Conservation (phyloP, 179 eudicot genomes). For the Patellifolia procumbens region DNA sequence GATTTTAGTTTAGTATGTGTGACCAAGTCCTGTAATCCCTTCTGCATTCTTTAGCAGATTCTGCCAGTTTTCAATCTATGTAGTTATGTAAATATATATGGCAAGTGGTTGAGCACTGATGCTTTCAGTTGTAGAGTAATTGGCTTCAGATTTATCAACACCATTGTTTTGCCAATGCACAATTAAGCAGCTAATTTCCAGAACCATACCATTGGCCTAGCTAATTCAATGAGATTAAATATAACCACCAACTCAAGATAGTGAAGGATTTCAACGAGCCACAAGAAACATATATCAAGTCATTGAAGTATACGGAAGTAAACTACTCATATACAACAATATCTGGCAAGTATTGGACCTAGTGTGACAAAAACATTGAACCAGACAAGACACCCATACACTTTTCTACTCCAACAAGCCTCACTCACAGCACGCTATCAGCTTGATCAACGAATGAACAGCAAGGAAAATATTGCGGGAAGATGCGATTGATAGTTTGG, state of each 20-base stretch:
- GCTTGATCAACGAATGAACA: too few species aligned
- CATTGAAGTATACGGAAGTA: not conserved
- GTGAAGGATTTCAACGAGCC: too few species aligned
- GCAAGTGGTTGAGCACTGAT: too few species aligned
- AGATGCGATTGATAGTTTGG: too few species aligned
- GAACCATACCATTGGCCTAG: too few species aligned
- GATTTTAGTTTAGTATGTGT: not conserved
- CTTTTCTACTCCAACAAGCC: constrained; percentile 3
- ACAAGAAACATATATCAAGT: not conserved
- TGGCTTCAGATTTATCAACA: not conserved
- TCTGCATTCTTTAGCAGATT: not conserved
- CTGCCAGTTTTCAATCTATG: not conserved
- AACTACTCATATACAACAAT: not conserved
- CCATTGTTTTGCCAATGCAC: too few species aligned
- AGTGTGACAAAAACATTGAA: constrained; percentile 15
- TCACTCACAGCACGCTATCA: too few species aligned
- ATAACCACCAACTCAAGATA: too few species aligned
- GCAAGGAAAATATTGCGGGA: too few species aligned
- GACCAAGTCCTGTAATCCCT: not conserved
- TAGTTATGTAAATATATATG: not conserved
- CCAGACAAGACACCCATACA: not conserved
- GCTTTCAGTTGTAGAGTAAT: too few species aligned
- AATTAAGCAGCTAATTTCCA: too few species aligned
- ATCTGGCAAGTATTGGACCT: not conserved
- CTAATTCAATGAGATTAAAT: too few species aligned